Conservation (phyloP, 352 stramenopile species). For the Globisporangium paroecandrum region DNA sequence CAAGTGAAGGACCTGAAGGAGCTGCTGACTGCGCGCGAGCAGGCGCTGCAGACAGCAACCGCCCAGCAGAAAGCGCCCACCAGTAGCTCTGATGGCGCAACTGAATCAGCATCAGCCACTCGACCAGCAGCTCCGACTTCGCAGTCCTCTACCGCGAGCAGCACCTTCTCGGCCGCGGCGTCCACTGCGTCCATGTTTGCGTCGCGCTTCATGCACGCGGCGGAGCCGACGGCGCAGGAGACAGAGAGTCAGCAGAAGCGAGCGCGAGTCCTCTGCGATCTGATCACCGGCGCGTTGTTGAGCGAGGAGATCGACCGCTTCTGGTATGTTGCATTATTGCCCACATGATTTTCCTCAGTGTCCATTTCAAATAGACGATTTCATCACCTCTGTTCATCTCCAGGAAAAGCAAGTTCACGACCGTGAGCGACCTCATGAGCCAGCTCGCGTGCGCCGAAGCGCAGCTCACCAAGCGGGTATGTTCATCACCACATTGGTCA, state of each 20-base stretch:
- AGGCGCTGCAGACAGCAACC: conserved; percentile 18
- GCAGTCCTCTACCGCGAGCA: conserved; percentile 15
- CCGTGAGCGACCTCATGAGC: conserved; percentile 45
- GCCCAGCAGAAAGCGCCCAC: not conserved
- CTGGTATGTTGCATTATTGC: conserved; percentile 19
- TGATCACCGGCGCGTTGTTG: conserved; percentile 58
- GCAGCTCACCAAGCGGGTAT: conserved; percentile 52
- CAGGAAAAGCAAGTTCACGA: conserved; percentile 35
- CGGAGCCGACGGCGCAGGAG: conserved; percentile 30
- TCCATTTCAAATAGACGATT: not conserved
- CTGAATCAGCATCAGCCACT: not conserved
- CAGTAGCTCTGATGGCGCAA: not conserved
- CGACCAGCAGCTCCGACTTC: conserved; percentile 16
- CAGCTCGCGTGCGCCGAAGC: conserved; percentile 59
- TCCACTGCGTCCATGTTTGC: conserved; percentile 35
- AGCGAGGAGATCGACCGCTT: conserved; percentile 66
- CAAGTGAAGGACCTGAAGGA: conserved; percentile 63
- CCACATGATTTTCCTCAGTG: not conserved
- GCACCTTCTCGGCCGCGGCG: conserved; percentile 27
- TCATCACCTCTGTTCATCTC: not conserved
- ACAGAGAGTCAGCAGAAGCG: conserved; percentile 39
- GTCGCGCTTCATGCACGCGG: conserved; percentile 34
- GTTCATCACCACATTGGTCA: not conserved
- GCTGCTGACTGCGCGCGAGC: conserved; percentile 45
- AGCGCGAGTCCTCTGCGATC: conserved; percentile 31